These are phyloP conservation scores for Penstemon barbatus DNA, from an alignment of 257 asterid genomes.

Conservation along the genomic window DNA sequence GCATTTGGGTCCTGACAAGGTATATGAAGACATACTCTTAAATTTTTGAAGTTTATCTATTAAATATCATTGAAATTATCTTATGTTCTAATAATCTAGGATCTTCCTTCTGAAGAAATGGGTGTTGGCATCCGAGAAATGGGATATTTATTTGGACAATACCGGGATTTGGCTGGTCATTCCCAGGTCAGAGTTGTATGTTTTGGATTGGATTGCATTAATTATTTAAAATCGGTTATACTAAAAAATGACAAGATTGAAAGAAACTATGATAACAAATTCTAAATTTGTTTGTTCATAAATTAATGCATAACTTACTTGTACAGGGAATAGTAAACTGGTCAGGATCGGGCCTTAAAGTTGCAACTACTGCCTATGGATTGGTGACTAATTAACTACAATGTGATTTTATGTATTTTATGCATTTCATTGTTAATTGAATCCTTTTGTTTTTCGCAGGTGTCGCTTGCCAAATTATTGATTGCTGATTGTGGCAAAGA, in stretches of 20 bases:
- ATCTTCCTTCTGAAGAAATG: slow-evolving; percentile 97
- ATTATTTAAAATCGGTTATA: too few relatives aligned
- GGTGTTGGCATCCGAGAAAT: slow-evolving; percentile 97
- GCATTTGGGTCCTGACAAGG: slow-evolving; percentile 95
- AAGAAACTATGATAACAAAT: slow-evolving; percentile 17
- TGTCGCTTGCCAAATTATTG: slow-evolving; percentile 87
- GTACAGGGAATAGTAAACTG: slow-evolving; percentile 90
- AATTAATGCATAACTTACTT: slow-evolving; percentile 59
- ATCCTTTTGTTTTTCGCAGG: slow-evolving; percentile 53
- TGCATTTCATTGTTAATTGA: slow-evolving; percentile 7
- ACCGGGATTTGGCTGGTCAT: slow-evolving; percentile 87
- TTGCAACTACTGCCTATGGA: slow-evolving; percentile 99
- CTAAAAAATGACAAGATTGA: slow-evolving; percentile 28
- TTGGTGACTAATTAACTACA: slow-evolving; percentile 53
- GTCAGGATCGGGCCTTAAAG: slow-evolving; percentile 94
- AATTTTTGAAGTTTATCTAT: slow-evolving; percentile 18
- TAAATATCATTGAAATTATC: slow-evolving; percentile 23
- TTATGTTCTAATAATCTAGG: slow-evolving; percentile 48
- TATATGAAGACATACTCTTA: slow-evolving; percentile 31
- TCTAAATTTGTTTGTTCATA: slow-evolving; percentile 3
- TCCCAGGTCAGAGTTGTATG: slow-evolving; percentile 66
- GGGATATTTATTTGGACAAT: slow-evolving; percentile 96
- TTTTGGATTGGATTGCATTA: background rate
- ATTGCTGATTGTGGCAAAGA: slow-evolving; percentile 97
- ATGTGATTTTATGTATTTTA: slow-evolving; percentile 57